Evolutionary conservation across 2,329 filamentous ascomycete genomes (phyloP).

Genomic region (Colletotrichum sansevieriae): DNA sequence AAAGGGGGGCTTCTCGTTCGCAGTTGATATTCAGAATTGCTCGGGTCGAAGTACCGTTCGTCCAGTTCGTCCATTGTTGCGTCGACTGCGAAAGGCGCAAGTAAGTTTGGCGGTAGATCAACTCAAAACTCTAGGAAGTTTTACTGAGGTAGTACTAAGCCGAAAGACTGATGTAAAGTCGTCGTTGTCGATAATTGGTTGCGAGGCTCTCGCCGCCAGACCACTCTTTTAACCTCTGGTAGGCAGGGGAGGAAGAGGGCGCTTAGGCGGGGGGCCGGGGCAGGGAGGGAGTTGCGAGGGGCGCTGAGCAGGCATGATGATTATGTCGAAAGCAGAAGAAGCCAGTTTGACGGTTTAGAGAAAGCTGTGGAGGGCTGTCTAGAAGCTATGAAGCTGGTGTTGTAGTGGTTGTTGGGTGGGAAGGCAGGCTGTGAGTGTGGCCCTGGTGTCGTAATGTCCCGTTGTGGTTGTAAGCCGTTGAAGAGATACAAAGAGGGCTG

Average conservation of each 20-base stretch:
- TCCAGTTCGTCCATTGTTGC: conserved; percentile 11
- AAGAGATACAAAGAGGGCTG: conserved; percentile 29
- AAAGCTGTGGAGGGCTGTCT: conserved; percentile 29
- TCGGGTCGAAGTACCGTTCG: background rate
- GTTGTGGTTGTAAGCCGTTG: conserved; percentile 21
- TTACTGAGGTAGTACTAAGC: background rate
- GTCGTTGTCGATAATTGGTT: conserved; percentile 20
- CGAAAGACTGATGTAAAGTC: background rate
- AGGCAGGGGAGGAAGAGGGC: conserved; percentile 74
- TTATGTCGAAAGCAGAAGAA: conserved; percentile 47
- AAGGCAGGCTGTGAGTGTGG: conserved; percentile 20
- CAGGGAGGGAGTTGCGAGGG: conserved; percentile 76
- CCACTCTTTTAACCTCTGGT: conserved; percentile 64
- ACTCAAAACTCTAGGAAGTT: conserved; percentile 6
- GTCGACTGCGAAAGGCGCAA: conserved; percentile 10
- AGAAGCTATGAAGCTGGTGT: conserved; percentile 30
- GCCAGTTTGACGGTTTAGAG: conserved; percentile 41
- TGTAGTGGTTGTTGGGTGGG: conserved; percentile 33
- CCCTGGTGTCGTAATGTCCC: conserved; percentile 19
- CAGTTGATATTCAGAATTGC: conserved; percentile 18
- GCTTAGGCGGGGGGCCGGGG: conserved; percentile 74
- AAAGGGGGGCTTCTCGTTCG: conserved; percentile 19
- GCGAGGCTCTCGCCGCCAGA: conserved; percentile 22
- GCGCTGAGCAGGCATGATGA: conserved; percentile 70
- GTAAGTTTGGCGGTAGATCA: background rate